Percentiles rank a stretch among this genome's conserved stretches.
Conservation (phyloP, 78 protist species). For the Dictyostelium brefeldianum region DNA sequence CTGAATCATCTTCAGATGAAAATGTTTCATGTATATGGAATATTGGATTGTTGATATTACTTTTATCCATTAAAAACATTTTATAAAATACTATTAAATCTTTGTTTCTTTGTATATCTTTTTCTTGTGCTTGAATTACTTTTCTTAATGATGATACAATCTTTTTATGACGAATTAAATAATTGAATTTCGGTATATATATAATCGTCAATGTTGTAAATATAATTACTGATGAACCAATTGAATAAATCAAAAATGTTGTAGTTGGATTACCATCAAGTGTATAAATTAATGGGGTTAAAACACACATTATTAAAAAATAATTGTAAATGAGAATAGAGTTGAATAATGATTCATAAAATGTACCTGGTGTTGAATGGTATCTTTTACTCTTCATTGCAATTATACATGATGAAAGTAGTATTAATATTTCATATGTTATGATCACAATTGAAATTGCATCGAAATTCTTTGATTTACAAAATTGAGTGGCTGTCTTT, state of each 20-base stretch:
- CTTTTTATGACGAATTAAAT: constrained; percentile 7
- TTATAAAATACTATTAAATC: constrained; percentile 26
- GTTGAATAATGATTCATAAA: constrained; percentile 47
- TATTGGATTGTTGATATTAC: background rate
- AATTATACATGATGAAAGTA: constrained; percentile 37
- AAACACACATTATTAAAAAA: background rate
- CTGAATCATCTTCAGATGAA: constrained; percentile 24
- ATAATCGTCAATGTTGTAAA: background rate
- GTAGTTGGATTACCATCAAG: constrained; percentile 28
- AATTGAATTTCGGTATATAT: constrained; percentile 51
- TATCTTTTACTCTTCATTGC: constrained; percentile 19
- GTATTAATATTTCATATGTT: background rate
- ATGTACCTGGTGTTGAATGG: constrained; percentile 57
- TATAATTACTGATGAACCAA: constrained; percentile 34
- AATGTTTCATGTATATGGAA: constrained; percentile 14
- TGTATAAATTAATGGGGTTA: constrained; percentile 21
- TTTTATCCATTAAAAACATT: constrained; percentile 26
- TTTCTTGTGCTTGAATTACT: constrained; percentile 44
- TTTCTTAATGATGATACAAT: constrained; percentile 25
- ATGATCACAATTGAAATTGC: background rate
- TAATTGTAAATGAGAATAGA: constrained; percentile 37
- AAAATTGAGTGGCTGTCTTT: background rate
- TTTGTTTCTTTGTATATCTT: constrained; percentile 39
- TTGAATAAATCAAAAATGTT: background rate
- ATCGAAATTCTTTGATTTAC: background rate